phyloP scores from a whole-genome alignment of 441 rosid genomes.

The Gossypium lobatum region DNA sequence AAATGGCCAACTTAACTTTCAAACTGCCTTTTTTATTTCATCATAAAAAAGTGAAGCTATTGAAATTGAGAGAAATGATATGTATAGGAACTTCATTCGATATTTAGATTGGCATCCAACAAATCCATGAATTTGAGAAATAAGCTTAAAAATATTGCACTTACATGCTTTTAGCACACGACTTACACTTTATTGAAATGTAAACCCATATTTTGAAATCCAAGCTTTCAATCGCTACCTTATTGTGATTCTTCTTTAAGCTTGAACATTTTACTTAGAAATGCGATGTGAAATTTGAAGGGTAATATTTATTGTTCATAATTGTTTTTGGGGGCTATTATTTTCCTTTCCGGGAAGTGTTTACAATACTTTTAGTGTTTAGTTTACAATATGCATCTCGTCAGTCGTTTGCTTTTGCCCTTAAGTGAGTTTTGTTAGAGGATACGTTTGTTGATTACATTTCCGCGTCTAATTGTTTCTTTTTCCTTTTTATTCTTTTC shows the following conservation, averaged over 20 bases:
- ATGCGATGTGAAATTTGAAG: too few relatives aligned
- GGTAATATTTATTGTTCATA: not conserved
- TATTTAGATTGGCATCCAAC: not conserved
- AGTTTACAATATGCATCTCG: not conserved
- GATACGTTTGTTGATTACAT: not conserved
- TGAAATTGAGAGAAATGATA: not conserved
- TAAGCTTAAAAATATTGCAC: not conserved
- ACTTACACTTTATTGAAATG: too few relatives aligned
- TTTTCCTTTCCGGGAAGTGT: not conserved
- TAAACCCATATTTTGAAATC: too few relatives aligned
- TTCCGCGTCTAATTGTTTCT: too few relatives aligned
- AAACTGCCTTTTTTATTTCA: not conserved
- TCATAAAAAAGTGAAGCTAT: not conserved
- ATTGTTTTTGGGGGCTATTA: not conserved
- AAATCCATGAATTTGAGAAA: not conserved
- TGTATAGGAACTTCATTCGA: not conserved
- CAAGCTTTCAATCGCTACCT: not conserved
- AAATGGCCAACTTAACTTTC: not conserved
- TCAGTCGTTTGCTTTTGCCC: not conserved
- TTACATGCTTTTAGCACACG: too few relatives aligned
- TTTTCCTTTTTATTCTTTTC: not conserved
- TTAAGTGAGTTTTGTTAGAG: not conserved
- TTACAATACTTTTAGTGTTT: not conserved
- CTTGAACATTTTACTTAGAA: not conserved
- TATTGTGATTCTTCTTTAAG: not conserved